These are phyloP conservation scores for Exserohilum rostratum DNA, from an alignment of 2,329 filamentous ascomycete species.

Conservation along the genomic window DNA sequence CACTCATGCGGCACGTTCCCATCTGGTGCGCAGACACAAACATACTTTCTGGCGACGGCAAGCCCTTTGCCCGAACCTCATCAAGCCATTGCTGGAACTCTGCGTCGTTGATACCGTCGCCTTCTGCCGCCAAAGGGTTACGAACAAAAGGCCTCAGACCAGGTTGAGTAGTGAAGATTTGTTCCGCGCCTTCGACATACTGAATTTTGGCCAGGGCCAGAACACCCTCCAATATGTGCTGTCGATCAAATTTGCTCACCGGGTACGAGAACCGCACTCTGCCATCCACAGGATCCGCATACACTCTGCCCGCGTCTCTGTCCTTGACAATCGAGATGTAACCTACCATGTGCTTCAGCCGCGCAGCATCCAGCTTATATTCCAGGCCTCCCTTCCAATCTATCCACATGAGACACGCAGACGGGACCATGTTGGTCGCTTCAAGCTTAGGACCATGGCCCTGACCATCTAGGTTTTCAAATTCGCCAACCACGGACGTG, in stretches of 20 bases:
- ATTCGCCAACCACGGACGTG: constrained; percentile 76
- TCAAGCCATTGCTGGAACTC: constrained; percentile 68
- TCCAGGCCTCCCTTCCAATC: constrained; percentile 72
- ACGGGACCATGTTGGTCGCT: constrained; percentile 75
- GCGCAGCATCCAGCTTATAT: constrained; percentile 73
- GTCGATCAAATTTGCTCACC: constrained; percentile 72
- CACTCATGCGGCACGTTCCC: constrained; percentile 77
- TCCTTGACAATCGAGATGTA: constrained; percentile 80
- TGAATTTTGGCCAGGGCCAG: constrained; percentile 76
- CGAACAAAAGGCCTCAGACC: constrained; percentile 69
- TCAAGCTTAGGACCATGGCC: constrained; percentile 87
- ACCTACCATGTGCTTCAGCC: constrained; percentile 70
- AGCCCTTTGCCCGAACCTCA: constrained; percentile 57
- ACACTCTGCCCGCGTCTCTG: constrained; percentile 75
- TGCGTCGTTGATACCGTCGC: constrained; percentile 61
- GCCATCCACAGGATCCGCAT: constrained; percentile 71
- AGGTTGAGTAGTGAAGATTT: constrained; percentile 72
- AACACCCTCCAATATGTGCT: constrained; percentile 73
- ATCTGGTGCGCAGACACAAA: constrained; percentile 81
- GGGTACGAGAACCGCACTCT: constrained; percentile 72
- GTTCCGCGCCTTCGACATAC: constrained; percentile 78
- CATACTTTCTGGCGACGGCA: constrained; percentile 57
- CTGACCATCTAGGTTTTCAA: constrained; percentile 79
- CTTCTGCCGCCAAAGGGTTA: constrained; percentile 19
- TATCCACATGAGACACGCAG: constrained; percentile 65